Conservation (phyloP, 2,329 filamentous ascomycete species). For the Phialophora verrucosa region DNA sequence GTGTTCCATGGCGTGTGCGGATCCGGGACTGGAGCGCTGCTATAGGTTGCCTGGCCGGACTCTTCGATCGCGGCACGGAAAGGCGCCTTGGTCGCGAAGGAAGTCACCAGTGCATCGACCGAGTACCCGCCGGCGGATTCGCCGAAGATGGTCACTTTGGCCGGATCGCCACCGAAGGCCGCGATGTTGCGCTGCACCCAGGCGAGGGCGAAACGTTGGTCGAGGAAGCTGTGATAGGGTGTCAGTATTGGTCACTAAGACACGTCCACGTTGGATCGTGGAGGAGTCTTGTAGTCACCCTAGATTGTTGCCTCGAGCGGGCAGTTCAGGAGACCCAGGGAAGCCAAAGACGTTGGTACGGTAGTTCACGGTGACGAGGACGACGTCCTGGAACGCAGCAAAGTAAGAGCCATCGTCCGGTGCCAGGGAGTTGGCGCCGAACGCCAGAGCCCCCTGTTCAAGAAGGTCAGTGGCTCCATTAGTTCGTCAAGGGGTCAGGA, state of each 20-base stretch:
- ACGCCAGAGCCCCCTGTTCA: slow-evolving; percentile 45
- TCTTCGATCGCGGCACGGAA: slow-evolving; percentile 44
- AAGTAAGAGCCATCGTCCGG: slow-evolving; percentile 47
- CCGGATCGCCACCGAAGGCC: slow-evolving; percentile 45
- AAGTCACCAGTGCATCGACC: slow-evolving; percentile 39
- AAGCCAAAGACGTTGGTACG: slow-evolving; percentile 52
- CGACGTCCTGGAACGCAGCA: slow-evolving; percentile 46
- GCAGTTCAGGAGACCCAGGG: slow-evolving; percentile 46
- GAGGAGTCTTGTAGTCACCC: slow-evolving; percentile 42
- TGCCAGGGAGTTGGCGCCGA: slow-evolving; percentile 40
- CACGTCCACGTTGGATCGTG: not conserved
- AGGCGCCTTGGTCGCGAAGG: slow-evolving; percentile 35
- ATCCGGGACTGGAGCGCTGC: slow-evolving; percentile 20
- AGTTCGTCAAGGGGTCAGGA: not conserved
- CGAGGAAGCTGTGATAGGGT: slow-evolving; percentile 22
- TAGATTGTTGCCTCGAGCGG: slow-evolving; percentile 43
- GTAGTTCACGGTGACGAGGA: slow-evolving; percentile 47
- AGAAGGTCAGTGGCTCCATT: not conserved
- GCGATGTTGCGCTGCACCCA: slow-evolving; percentile 49
- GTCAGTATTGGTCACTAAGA: not conserved
- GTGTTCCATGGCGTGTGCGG: slow-evolving; percentile 23
- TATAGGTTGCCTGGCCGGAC: slow-evolving; percentile 39
- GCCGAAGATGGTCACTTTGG: slow-evolving; percentile 49
- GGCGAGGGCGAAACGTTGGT: slow-evolving; percentile 44
- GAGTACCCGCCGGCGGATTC: slow-evolving; percentile 44